Percentiles rank a stretch among this genome's conserved stretches.
Evolutionary conservation across 2,329 filamentous ascomycete species (phyloP).

Genomic region (Purpureocillium takamizusanense): DNA sequence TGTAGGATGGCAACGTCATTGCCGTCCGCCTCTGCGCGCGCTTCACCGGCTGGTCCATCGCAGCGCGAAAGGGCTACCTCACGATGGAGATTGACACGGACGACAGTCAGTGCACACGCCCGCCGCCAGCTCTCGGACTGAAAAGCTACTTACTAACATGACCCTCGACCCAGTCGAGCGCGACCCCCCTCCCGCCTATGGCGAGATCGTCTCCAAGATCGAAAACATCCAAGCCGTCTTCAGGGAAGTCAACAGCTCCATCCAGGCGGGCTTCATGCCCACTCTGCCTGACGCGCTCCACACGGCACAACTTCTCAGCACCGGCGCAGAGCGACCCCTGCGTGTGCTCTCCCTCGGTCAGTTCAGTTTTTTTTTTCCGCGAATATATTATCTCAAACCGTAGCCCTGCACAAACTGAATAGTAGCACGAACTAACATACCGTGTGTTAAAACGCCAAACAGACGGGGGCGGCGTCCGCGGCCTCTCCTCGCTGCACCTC

Average conservation of each 20-base stretch:
- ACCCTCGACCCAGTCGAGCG: background rate
- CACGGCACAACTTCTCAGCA: background rate
- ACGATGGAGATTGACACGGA: conserved; percentile 3
- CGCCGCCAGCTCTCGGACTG: too few species aligned
- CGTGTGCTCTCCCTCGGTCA: conserved; percentile 2
- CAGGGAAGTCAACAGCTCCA: background rate
- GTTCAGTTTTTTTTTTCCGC: background rate
- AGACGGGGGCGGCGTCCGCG: conserved; percentile 17
- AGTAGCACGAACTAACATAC: too few species aligned
- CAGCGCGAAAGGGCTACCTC: conserved; percentile 3
- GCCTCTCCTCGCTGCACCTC: conserved; percentile 17
- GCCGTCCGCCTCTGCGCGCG: conserved; percentile 7
- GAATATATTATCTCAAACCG: too few species aligned
- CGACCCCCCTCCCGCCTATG: background rate
- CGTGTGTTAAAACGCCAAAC: too few species aligned
- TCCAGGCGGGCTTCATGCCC: conserved; percentile 1
- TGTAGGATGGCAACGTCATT: conserved; percentile 6
- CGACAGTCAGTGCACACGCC: background rate
- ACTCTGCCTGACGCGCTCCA: background rate
- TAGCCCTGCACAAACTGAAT: too few species aligned
- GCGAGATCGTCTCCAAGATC: conserved; percentile 1
- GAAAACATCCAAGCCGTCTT: conserved; percentile 1
- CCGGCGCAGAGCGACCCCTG: background rate
- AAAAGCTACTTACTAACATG: too few species aligned
- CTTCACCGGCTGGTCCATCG: conserved; percentile 2